Evolutionary conservation across 352 stramenopile genomes (phyloP), one percentile per base, ranked within the genome.

Genomic region (Phytophthora ohioensis): DNA sequence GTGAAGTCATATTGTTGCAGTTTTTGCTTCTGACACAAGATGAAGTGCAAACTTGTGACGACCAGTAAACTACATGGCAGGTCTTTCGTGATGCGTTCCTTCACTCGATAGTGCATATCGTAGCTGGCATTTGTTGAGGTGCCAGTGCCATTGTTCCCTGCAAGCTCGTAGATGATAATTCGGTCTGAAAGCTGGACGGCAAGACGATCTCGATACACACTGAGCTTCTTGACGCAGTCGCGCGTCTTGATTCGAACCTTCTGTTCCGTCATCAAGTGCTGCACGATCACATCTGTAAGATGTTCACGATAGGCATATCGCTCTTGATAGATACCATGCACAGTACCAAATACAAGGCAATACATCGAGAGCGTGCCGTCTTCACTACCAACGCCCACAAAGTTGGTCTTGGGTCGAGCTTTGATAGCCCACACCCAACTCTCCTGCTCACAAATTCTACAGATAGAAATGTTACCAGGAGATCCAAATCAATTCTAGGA

Each of bases 181-280:
- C 92, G 88, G 58, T 98, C 94, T 17, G 91, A 96, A 41, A 98
- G 82, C 75, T 98, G 95, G 30, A 99, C 93, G 0, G 95, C 95
- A 6, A 99, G 80, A 3, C 93, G 86, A 57, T 98, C 90, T 52
- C 85, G 90, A 69, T 98, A 98, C 4, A 99, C 80, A 12, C 92
- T 96, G 39, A 99, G 88, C 71, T 98, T 97, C 73, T 97, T 96
- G 67, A 99, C 93, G 64, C 94, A 97, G 72, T 98, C 95, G n/a
- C 91, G 83, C 4, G 88, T 98, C 75, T 98, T 98, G 74, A 99
- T 98, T 49, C 90, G 85, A 55, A 98, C 94, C 69, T 98, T 97
- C 67, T 98, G 91, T 70, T 98, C 94, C 15, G 92, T 98, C 75
- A 98, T 90, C 35, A 98, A 78, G 72, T 98, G 94, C 81, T 98